Evolutionary conservation across 495 filamentous ascomycete species (phyloP).

Genomic region (Recurvomyces mirabilis): DNA sequence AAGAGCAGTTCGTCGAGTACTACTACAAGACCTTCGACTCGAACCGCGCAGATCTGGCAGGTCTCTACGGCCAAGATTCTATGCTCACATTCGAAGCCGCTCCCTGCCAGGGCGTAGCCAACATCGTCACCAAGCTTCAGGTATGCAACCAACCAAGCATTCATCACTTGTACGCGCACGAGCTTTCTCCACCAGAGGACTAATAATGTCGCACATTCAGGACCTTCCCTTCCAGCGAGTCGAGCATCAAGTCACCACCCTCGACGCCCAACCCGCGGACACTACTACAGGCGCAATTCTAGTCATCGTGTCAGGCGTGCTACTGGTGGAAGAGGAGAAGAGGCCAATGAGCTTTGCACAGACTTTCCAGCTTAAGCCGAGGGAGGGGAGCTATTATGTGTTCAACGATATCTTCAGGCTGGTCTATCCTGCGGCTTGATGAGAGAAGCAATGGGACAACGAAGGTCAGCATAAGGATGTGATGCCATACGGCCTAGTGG

Average conservation of each 20-base stretch:
- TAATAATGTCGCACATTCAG: conserved; percentile 34
- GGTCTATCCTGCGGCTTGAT: conserved; percentile 42
- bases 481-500: too few species aligned
- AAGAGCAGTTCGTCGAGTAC: conserved; percentile 73
- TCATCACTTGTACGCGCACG: not conserved
- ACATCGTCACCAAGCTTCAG: conserved; percentile 65
- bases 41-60: conserved; percentile 46
- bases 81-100: conserved; percentile 85
- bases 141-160: conserved; percentile 37
- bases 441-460: too few species aligned
- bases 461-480: too few species aligned
- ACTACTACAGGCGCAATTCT: conserved; percentile 54
- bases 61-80: conserved; percentile 76
- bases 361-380: conserved; percentile 67
- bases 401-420: conserved; percentile 89
- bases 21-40: conserved; percentile 82
- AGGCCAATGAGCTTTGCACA: conserved; percentile 78
- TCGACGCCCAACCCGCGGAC: conserved; percentile 64
- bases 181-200: not conserved
- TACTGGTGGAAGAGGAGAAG: conserved; percentile 73
- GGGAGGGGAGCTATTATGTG: conserved; percentile 62
- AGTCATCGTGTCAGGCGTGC: conserved; percentile 72
- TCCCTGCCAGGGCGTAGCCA: conserved; percentile 43
- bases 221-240: conserved; percentile 70
- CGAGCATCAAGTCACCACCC: conserved; percentile 51